Base-by-base conservation (phyloP, 495 filamentous ascomycete species). In the Hyaloscypha finlandica region DNA sequence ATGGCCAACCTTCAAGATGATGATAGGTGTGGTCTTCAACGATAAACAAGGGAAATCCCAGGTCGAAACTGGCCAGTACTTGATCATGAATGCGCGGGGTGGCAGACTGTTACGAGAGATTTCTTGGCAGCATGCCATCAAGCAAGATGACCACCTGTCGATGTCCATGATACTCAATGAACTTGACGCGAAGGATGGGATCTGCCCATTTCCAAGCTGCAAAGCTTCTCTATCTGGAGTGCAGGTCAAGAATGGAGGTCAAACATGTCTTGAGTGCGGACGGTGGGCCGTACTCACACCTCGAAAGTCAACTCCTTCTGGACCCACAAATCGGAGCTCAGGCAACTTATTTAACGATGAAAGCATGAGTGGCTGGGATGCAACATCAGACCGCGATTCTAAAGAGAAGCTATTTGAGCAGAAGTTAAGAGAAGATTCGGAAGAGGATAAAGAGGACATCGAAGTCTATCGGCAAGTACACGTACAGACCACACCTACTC, bases 161-260 rank as follows among this genome's bases (percentile, higher is more conserved):
- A 48, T 48, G 42, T 9, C 19, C 9, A 48, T 48, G 42, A 19
- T 48, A 8, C 42, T 48, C 8, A 19, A 48, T 8, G 42, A 48
- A 8, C 42, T 48, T 9, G 42, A 48, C 19, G 42, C 42, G 8
- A 48, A 8, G 9, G 42, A 48, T 8, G 42, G 42, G 19, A 9
- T 9, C 42, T 48, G 42, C 42, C 42, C 42, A 19, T 48, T 48
- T 19, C 42, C 42, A 48, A 48, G 42, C 42, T 48, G 42, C 42
- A 8, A 48, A 19, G 42, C 42, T 8, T 48, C 42, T 48, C 42
- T 48, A 8, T 19, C 8, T 8, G 42, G 19, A 19, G 9, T 48
- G 8, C 42, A 8, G 19, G 42, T 48, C 9, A 8, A 48, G 9
- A 48, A 48, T 19, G 42, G 6, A 74, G 79, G 66, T 67, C 79